Conservation (phyloP, 2,329 filamentous ascomycete genomes). For the Fusarium sp. region DNA sequence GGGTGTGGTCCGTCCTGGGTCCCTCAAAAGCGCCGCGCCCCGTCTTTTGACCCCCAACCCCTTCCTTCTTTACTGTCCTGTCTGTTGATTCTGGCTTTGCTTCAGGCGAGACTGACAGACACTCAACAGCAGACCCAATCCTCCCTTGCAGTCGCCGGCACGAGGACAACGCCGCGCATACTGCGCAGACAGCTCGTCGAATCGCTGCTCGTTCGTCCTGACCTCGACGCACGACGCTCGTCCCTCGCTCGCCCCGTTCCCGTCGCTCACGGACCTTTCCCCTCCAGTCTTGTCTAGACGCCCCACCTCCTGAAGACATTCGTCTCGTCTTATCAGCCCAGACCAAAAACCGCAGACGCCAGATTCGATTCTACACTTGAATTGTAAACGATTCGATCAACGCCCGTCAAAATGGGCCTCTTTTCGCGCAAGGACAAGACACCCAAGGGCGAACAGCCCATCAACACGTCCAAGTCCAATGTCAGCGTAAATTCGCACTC, state of each 20-base stretch:
- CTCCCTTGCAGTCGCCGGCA: constrained; percentile 36
- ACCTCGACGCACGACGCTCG: constrained; percentile 41
- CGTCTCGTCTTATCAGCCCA: constrained; percentile 39
- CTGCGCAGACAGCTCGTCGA: constrained; percentile 22
- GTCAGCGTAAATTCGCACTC: constrained; percentile 64
- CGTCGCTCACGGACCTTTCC: constrained; percentile 38
- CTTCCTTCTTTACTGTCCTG: constrained; percentile 36
- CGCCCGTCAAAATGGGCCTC: constrained; percentile 61
- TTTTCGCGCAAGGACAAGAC: constrained; percentile 68
- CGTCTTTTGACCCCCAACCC: constrained; percentile 38
- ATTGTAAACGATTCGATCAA: constrained; percentile 1
- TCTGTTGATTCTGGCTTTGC: constrained; percentile 26
- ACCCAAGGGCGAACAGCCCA: constrained; percentile 55
- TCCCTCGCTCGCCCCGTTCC: constrained; percentile 31
- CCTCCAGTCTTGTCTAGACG: constrained; percentile 34
- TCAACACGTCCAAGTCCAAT: constrained; percentile 61
- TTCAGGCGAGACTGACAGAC: constrained; percentile 14
- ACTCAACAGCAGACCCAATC: constrained; percentile 26
- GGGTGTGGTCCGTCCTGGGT: constrained; percentile 15
- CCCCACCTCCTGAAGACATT: constrained; percentile 39
- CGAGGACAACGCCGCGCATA: constrained; percentile 31
- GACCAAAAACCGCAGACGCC: constrained; percentile 23
- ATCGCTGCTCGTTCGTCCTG: constrained; percentile 39
- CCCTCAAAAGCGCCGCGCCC: constrained; percentile 43
- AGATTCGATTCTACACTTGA: neutral